Percentiles rank a stretch among this genome's conserved stretches.
phyloP scores from a whole-genome alignment of 2,329 filamentous ascomycete species.

The Ceratocystis smalleyi region DNA sequence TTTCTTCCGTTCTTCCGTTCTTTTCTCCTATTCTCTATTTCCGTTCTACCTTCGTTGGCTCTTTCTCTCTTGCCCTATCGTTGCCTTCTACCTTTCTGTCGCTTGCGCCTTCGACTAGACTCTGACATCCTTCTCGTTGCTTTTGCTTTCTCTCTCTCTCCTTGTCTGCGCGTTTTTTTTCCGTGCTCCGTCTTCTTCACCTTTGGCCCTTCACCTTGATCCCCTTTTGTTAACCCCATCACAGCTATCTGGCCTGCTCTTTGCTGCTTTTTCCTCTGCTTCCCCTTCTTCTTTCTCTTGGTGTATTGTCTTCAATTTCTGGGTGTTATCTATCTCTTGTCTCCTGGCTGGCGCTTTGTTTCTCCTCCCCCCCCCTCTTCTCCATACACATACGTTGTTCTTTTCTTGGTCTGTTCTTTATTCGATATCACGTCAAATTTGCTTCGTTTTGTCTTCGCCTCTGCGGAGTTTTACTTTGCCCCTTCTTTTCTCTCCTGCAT shows the following conservation, averaged over 20 bases:
- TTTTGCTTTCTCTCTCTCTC: neutral
- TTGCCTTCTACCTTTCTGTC: too few relatives aligned
- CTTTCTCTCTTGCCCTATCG: neutral
- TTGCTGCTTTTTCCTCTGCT: neutral
- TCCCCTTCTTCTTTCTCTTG: neutral
- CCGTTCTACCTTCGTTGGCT: constrained; percentile 2
- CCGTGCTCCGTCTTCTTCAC: neutral
- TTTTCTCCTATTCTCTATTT: neutral
- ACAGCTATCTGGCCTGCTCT: neutral
- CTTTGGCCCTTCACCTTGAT: neutral
- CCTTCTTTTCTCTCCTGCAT: neutral
- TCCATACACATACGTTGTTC: neutral
- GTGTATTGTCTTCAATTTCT: neutral
- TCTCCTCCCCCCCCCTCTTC: neutral
- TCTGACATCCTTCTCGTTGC: neutral
- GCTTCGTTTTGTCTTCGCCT: constrained; percentile 4
- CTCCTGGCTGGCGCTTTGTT: neutral
- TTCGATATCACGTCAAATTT: neutral
- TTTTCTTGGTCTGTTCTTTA: constrained; percentile 1
- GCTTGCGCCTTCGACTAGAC: too few relatives aligned
- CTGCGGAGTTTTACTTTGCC: neutral
- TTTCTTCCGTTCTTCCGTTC: neutral
- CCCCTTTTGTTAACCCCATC: neutral
- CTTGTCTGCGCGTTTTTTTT: neutral
- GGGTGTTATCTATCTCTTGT: neutral